These are phyloP conservation scores for Xerocomus nothofagi DNA, from an alignment of 1,284 basidiomycete species.

Conservation along the genomic window DNA sequence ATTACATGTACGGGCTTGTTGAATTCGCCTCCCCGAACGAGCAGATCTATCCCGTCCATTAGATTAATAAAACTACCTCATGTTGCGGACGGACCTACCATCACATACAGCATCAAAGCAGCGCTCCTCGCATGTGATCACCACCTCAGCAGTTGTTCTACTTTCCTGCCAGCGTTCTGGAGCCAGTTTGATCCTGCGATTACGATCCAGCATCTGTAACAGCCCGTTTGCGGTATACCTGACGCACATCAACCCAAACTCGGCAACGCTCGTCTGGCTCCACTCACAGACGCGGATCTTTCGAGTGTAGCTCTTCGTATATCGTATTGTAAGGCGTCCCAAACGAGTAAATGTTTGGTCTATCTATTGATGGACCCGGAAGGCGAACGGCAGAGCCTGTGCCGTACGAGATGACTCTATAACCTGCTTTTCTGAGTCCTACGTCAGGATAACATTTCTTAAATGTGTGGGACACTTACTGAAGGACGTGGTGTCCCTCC, in stretches of 20 bases:
- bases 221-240: constrained; percentile 96
- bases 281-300: constrained; percentile 84
- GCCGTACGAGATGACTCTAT: constrained; percentile 90
- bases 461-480: constrained; percentile 50
- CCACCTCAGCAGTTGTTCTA: constrained; percentile 85
- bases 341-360: constrained; percentile 96
- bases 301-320: constrained; percentile 86
- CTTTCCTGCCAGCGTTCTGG: constrained; percentile 98
- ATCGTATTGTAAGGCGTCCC: constrained; percentile 99
- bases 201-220: constrained; percentile 97
- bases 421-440: constrained; percentile 73
- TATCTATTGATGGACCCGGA: constrained; percentile 95
- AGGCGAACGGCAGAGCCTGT: constrained; percentile 97
- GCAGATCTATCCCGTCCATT: constrained; percentile 63
- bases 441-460: constrained; percentile 11
- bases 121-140: constrained; percentile 98
- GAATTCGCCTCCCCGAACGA: constrained; percentile 86
- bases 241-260: constrained; percentile 16
- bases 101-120: constrained; percentile 99
- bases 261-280: background rate
- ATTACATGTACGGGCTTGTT: constrained; percentile 95
- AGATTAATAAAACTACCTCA: constrained; percentile 10
- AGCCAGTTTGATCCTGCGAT: constrained; percentile 87
- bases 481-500: constrained; percentile 93
- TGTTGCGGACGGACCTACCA: constrained; percentile 53